Percentiles rank a stretch among this genome's conserved stretches.
Evolutionary conservation across 1,284 basidiomycete species (phyloP).

Genomic region (Boletus sp.): DNA sequence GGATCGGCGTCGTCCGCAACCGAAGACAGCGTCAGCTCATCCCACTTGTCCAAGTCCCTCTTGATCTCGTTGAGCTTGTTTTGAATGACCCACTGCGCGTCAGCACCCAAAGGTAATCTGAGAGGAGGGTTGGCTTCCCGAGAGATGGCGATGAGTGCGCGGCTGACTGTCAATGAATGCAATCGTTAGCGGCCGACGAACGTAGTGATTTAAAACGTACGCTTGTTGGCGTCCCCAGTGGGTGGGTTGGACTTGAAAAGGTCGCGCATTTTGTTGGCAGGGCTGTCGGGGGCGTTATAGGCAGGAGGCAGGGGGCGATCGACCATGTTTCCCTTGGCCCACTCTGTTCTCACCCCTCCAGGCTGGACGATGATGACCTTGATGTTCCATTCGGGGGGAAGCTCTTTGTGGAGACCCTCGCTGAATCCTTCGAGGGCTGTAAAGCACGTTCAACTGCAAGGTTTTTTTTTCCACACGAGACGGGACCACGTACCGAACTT

Average conservation of each 20-base stretch:
- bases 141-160: constrained; percentile 19
- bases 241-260: constrained; percentile 4
- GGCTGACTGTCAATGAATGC: constrained; percentile 11
- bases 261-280: constrained; percentile 14
- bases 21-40: constrained; percentile 15
- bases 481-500: constrained; percentile 26
- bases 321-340: constrained; percentile 22
- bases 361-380: constrained; percentile 23
- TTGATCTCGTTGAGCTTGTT: constrained; percentile 18
- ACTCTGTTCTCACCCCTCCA: constrained; percentile 24
- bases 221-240: constrained; percentile 13
- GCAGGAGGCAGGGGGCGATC: constrained; percentile 15
- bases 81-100: constrained; percentile 19
- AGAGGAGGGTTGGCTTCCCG: constrained; percentile 21
- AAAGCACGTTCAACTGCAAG: background rate
- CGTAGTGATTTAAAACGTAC: background rate
- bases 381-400: constrained; percentile 24
- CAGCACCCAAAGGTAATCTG: constrained; percentile 21
- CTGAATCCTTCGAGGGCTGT: constrained; percentile 26
- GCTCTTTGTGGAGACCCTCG: constrained; percentile 22
- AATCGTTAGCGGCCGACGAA: background rate
- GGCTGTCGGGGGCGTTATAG: constrained; percentile 17
- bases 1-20: constrained; percentile 26
- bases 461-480: too few relatives aligned
- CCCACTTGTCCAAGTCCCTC: constrained; percentile 21